phyloP scores from a whole-genome alignment of 2,329 filamentous ascomycete genomes.

The Ophiocordyceps sinensis region DNA sequence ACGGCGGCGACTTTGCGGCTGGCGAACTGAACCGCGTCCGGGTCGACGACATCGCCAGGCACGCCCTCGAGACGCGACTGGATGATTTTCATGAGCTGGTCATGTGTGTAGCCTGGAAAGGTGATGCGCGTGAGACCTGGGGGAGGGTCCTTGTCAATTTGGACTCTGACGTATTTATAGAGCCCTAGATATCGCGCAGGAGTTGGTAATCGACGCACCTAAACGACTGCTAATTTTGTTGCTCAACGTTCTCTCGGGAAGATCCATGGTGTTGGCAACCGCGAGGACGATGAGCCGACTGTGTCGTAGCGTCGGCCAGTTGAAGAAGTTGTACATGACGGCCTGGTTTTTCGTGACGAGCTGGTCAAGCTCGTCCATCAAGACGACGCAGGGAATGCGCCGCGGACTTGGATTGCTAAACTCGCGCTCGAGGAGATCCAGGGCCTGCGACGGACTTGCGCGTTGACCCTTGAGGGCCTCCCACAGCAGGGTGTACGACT shows the following conservation, averaged over 20 bases:
- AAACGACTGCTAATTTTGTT: constrained; percentile 96
- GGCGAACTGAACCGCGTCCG: constrained; percentile 91
- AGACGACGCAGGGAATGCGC: constrained; percentile 83
- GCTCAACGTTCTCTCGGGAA: constrained; percentile 87
- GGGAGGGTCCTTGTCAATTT: not conserved
- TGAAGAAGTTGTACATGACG: constrained; percentile 99
- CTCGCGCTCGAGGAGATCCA: constrained; percentile 82
- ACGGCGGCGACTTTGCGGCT: constrained; percentile 94
- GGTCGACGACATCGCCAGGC: constrained; percentile 75
- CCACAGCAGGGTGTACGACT: constrained; percentile 91
- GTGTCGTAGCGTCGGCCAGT: constrained; percentile 88
- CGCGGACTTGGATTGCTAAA: constrained; percentile 85
- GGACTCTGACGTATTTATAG: not conserved
- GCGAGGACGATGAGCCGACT: constrained; percentile 90
- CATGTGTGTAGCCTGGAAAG: constrained; percentile 93
- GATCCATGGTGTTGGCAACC: constrained; percentile 97
- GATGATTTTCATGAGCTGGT: constrained; percentile 94
- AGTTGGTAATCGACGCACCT: constrained; percentile 23
- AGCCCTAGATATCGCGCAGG: no score
- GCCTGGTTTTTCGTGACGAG: constrained; percentile 95
- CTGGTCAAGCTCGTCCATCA: constrained; percentile 98
- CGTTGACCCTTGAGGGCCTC: constrained; percentile 88
- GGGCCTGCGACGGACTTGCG: constrained; percentile 78
- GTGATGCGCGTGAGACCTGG: constrained; percentile 77
- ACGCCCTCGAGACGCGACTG: constrained; percentile 84